Evolutionary conservation across 495 filamentous ascomycete species (phyloP).

Genomic region (Penicillium psychrofluorescens): DNA sequence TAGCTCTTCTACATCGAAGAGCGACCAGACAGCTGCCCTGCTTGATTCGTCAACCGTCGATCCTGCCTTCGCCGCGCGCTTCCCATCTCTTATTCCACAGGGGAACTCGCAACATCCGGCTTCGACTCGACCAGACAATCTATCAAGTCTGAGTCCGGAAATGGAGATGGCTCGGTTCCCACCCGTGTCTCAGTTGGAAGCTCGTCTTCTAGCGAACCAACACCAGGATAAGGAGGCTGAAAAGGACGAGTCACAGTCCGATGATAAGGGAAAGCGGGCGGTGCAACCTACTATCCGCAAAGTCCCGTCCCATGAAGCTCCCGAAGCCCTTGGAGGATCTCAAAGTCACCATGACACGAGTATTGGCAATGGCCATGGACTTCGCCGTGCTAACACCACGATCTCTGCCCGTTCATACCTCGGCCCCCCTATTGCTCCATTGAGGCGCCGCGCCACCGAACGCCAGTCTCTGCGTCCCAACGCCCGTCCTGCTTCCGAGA

Average conservation of each 20-base stretch:
- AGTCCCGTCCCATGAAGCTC: neutral
- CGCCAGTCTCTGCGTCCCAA: constrained; percentile 13
- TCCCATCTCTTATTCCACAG: constrained; percentile 23
- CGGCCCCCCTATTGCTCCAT: neutral
- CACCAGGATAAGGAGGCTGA: neutral
- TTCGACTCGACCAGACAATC: neutral
- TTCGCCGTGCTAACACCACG: constrained; percentile 22
- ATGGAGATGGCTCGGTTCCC: constrained; percentile 31
- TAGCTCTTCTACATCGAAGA: neutral
- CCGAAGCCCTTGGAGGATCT: constrained; percentile 1
- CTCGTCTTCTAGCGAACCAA: constrained; percentile 27
- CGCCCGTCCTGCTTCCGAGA: constrained; percentile 3
- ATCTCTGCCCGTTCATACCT: constrained; percentile 3
- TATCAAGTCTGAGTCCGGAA: constrained; percentile 15
- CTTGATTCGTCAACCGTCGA: constrained; percentile 16
- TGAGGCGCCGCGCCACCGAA: constrained; percentile 25
- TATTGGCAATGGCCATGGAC: neutral
- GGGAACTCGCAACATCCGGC: neutral
- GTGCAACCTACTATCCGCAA: neutral
- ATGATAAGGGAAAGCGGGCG: no score
- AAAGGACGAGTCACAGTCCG: no score
- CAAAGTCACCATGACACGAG: neutral
- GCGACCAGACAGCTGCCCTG: constrained; percentile 1
- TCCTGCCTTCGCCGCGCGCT: constrained; percentile 18
- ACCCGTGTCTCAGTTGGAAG: constrained; percentile 38